Base-by-base conservation (phyloP, 352 stramenopile species). In the Globisporangium irregulare region DNA sequence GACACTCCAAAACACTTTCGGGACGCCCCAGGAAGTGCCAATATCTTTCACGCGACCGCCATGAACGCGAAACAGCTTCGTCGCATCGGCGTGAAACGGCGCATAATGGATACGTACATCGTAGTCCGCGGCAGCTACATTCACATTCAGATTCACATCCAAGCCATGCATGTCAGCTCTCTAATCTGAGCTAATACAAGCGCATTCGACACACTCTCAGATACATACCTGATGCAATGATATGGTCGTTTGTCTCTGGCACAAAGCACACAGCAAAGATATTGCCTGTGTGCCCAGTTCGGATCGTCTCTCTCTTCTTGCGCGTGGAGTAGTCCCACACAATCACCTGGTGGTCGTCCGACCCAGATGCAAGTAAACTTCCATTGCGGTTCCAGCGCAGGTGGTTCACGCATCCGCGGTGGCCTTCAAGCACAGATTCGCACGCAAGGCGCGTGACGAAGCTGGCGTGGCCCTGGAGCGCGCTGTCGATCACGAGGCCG, bases 211-310 rank as follows among this genome's bases (percentile, higher is more conserved):
- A n/a, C 3, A 29, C 24, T 7, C 18, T 10, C 29, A 29, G 5
- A 3, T 14, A 25, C 22, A 9, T 12, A 75, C 65, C 84, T 4
- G 87, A 88, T 1, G 84, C 87, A 58, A 95, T 70, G 50, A 95
- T 85, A 64, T 95, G 80, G 73, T 93, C 83, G 70, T 93, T 84
- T 1, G 85, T 92, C 55, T 78, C 77, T 2, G 86, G 85, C 59
- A 97, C 80, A 70, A 97, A 95, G 70, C 87, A 89, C 14, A 95
- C 86, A 5, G 84, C 85, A 70, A 97, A 97, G 59, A 97, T 95
- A 67, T 97, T 97, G 66, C 89, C 77, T 0, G 67, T 69, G 69
- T 97, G 89, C 24, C 83, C 87, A 0, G 90, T 93, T 10, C 81
- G 71, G 62, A 97, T 95, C 48, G 75, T 62, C 32, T 89, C 73